Evolutionary conservation across 441 rosid genomes (phyloP).

Genomic region (Populus tomentosa): DNA sequence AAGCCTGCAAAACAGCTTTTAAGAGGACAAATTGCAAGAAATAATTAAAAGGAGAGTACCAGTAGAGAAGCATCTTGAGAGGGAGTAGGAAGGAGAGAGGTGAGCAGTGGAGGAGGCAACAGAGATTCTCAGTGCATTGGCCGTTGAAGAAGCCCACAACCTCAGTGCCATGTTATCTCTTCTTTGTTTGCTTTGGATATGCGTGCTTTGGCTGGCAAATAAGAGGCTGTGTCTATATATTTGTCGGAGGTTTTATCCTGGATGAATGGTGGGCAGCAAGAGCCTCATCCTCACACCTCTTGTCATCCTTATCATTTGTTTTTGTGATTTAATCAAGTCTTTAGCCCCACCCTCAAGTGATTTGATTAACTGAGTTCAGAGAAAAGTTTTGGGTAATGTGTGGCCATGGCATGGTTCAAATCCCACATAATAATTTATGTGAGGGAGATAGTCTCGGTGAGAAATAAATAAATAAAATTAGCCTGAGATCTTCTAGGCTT

Average conservation of each 20-base stretch:
- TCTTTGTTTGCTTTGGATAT: background rate
- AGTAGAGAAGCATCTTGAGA: slow-evolving; percentile 85
- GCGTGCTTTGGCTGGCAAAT: background rate
- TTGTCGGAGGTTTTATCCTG: slow-evolving; percentile 29
- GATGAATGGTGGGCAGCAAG: slow-evolving; percentile 73
- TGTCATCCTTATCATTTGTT: background rate
- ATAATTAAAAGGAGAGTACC: slow-evolving; percentile 26
- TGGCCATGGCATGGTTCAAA: no score
- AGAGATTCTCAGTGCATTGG: slow-evolving; percentile 88
- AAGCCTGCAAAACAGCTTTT: background rate
- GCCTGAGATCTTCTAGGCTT: background rate
- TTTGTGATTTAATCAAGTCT: background rate
- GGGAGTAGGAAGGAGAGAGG: slow-evolving; percentile 48
- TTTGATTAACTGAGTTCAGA: no score
- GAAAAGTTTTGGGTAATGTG: no score
- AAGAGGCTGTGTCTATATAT: background rate
- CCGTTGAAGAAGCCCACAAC: background rate
- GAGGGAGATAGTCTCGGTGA: no score
- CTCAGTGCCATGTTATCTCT: slow-evolving; percentile 52
- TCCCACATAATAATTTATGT: no score
- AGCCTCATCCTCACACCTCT: slow-evolving; percentile 58
- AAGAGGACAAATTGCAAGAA: background rate
- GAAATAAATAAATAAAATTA: no score
- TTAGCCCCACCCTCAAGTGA: no score
- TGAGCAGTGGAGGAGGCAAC: slow-evolving; percentile 85